Base-by-base conservation (phyloP, 305 asterid genomes). In the Solanum hybrid region DNA sequence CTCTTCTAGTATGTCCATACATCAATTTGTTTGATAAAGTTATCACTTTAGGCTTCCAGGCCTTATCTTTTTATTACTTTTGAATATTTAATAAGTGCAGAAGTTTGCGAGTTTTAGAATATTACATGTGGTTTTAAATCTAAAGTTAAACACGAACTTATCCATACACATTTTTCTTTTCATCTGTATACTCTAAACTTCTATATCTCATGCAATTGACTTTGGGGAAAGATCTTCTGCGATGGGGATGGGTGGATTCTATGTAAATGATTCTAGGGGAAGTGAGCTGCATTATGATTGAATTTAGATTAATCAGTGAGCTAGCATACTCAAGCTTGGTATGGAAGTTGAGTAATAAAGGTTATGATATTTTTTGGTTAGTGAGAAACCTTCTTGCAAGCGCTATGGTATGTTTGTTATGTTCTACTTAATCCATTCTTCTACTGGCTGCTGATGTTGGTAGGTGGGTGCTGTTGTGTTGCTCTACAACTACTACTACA, bases 391-490 rank as follows among this genome's bases (percentile, higher is more conserved):
- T 42, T 75, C 71, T 31, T 42, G 71, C 73, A 42, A 64, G 42
- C 8, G 24, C 22, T 78, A 33, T 76, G 42, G 39, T 78, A 12
- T 42, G 42, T 73, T 57, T 78, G 64, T 34, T 51, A 20, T 76
- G 86, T 76, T 74, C 78, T 37, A 29, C 40, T 35, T 31, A 77
- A 88, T 64, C 22, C n/a, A 75, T 46, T 74, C 29, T 84, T 86
- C n/a, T 84, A 35, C 29, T 84, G 26, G 11, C 24, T 79, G 73
- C 69, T 89, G 74, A 42, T 34, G 39, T 86, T 61, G 89, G 87
- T 80, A 91, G 92, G 76, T 91, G 83, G 89, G 90, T 84, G 90
- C 91, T 75, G 91, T 91, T 40, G 91, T 91, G 77, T 91, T 89
- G 46, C 91, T 91, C 87, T 91, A 88, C 86, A 91, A 91, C 81